Conservation (phyloP, 108 stramenopile species). For the Cyclotella baltica region DNA sequence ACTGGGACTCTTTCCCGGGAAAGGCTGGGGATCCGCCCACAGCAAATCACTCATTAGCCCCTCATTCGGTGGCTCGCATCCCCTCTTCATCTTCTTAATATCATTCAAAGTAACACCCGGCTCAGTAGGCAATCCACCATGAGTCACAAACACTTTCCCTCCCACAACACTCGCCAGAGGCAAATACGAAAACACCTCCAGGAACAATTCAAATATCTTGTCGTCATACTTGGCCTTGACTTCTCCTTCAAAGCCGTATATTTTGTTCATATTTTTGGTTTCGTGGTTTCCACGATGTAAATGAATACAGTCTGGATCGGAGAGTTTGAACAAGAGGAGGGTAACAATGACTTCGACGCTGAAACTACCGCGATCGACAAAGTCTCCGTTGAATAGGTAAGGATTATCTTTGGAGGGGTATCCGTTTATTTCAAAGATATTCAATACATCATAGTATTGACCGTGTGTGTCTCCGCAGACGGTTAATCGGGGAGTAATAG, state of each 20-base stretch:
- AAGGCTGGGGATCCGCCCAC: conserved; percentile 99
- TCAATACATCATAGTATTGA: conserved; percentile 98
- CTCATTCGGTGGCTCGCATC: conserved; percentile 91
- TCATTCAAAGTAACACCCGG: conserved; percentile 92
- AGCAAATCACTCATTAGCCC: conserved; percentile 98
- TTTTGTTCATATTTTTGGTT: conserved; percentile 98
- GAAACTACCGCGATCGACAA: conserved; percentile 97
- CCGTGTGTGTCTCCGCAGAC: conserved; percentile 99
- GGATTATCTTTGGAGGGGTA: conserved; percentile 86
- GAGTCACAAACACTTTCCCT: conserved; percentile 93
- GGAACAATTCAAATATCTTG: conserved; percentile 95
- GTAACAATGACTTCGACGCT: conserved; percentile 95
- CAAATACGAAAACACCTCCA: conserved; percentile 91
- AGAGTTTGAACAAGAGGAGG: conserved; percentile 90
- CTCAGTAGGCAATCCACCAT: conserved; percentile 92
- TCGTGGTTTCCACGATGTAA: conserved; percentile 98
- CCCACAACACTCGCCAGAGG: conserved; percentile 91
- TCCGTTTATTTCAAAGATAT: conserved; percentile 97
- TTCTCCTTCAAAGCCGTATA: conserved; percentile 99
- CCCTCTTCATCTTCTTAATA: conserved; percentile 83
- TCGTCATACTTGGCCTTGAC: conserved; percentile 98
- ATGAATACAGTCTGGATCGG: conserved; percentile 84
- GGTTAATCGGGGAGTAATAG: conserved; percentile 68
- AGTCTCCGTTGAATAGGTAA: conserved; percentile 99
- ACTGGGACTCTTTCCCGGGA: conserved; percentile 88